Percentiles rank a stretch among this genome's conserved stretches.
phyloP scores from a whole-genome alignment of 177 flowering plant genomes.

The Vitis hybrid region DNA sequence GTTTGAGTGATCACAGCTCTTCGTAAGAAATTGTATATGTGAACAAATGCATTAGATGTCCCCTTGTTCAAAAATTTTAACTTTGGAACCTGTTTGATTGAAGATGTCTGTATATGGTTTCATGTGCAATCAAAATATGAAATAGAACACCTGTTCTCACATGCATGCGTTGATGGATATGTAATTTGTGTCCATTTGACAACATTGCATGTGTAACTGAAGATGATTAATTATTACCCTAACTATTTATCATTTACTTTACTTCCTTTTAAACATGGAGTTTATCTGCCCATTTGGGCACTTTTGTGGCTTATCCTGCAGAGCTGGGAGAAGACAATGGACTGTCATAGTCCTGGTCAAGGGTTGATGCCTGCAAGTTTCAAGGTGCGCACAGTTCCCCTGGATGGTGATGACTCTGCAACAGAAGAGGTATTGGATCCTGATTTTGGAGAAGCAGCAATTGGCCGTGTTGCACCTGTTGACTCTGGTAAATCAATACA shows the following conservation, averaged over 20 bases:
- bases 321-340: constrained; percentile 69
- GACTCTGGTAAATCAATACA: constrained; percentile 41
- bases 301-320: constrained; percentile 7
- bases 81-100: too few relatives aligned
- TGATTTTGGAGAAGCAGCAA: constrained; percentile 69
- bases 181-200: too few relatives aligned
- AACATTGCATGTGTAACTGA: too few relatives aligned
- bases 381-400: constrained; percentile 52
- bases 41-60: too few relatives aligned
- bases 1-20: too few relatives aligned
- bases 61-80: too few relatives aligned
- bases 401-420: constrained; percentile 47
- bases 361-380: constrained; percentile 69
- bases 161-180: background rate
- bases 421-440: constrained; percentile 63
- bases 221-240: background rate
- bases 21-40: too few relatives aligned
- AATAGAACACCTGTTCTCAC: too few relatives aligned
- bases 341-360: constrained; percentile 63
- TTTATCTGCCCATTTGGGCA: background rate
- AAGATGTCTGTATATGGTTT: too few relatives aligned
- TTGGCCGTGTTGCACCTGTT: constrained; percentile 64
- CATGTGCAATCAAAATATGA: too few relatives aligned
- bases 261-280: background rate
- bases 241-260: background rate